A percentile compares a stretch with the other conserved stretches of the same genome.
phyloP scores from a whole-genome alignment of 2,329 filamentous ascomycete species.

The Aspergillus ruber region DNA sequence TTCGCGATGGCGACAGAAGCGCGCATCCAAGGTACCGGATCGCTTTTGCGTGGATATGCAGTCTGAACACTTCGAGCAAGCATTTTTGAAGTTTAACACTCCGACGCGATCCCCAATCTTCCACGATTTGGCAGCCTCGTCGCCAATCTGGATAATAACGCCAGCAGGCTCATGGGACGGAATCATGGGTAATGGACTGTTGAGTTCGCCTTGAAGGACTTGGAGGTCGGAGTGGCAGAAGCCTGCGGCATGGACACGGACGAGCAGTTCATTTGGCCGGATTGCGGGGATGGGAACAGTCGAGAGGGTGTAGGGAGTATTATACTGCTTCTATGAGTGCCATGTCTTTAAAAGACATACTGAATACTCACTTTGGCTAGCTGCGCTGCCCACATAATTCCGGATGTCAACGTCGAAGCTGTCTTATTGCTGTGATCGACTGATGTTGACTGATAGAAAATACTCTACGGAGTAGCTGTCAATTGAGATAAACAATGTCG shows the following conservation, averaged over 20 bases:
- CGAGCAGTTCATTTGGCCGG: slow-evolving; percentile 7
- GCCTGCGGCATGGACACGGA: slow-evolving; percentile 6
- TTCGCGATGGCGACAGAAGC: slow-evolving; percentile 7
- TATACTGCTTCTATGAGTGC: background rate
- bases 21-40: slow-evolving; percentile 1
- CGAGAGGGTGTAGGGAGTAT: slow-evolving; percentile 1
- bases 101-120: slow-evolving; percentile 4
- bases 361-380: background rate
- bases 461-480: background rate
- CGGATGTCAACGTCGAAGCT: too few relatives aligned
- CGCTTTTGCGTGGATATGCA: background rate
- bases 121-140: slow-evolving; percentile 1
- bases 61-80: slow-evolving; percentile 3
- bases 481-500: background rate
- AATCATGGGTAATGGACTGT: slow-evolving; percentile 3
- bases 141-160: slow-evolving; percentile 1
- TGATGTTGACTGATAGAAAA: background rate
- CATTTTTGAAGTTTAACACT: slow-evolving; percentile 9
- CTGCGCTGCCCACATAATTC: background rate
- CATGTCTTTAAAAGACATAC: too few relatives aligned
- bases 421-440: background rate
- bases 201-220: slow-evolving; percentile 6
- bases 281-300: background rate
- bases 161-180: slow-evolving; percentile 8
- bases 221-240: slow-evolving; percentile 11